Base-by-base conservation (phyloP, 441 rosid species). In the Syzygium malaccense region DNA sequence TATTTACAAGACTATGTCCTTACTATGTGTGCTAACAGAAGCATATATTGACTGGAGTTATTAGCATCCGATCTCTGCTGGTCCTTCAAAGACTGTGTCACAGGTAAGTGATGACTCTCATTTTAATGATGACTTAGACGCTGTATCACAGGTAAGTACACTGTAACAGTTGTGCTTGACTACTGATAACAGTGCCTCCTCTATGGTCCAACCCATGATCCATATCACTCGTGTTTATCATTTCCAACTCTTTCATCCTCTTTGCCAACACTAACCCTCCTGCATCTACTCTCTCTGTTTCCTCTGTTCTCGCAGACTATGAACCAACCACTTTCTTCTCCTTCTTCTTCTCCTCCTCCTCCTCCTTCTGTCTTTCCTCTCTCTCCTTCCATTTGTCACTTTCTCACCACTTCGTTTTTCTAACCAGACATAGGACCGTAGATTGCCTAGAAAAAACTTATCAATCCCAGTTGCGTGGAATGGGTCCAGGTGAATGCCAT, bases 121-220 rank as follows among this genome's bases (percentile, higher is more conserved):
- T 90, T 90, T 94, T n/a, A 94, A 93, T 51, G 94, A 92, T 88
- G 95, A 93, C 88, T 91, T 95, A 89, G 94, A 89, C 90, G 92
- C 92, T n/a, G 90, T 95, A 78, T 92, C 95, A 68, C 94, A 91
- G 96, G 96, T 94, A 91, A 87, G 79, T 57, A 55, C 80, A 8
- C 20, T 15, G 60, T 19, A 51, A 58, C 17, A 20, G 15, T 33
- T 30, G 26, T 51, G 20, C 41, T 87, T 55, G 49, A 33, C 33
- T 86, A 41, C 19, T n/a, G 99, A 51, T 14, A 51, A 13, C 37
- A 97, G 91, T 49, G 98, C 99, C 87, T 98, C 99, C 93, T 98
- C 99, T 33, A 97, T 93, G 89, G 89, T 98, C 99, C 91, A 97
- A 90, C 25, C 92, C 95, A 88, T 96, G 95, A 62, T 98, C 99